Base-by-base conservation (phyloP, 2,329 filamentous ascomycete genomes). In the Alternaria hordeiaustralica region DNA sequence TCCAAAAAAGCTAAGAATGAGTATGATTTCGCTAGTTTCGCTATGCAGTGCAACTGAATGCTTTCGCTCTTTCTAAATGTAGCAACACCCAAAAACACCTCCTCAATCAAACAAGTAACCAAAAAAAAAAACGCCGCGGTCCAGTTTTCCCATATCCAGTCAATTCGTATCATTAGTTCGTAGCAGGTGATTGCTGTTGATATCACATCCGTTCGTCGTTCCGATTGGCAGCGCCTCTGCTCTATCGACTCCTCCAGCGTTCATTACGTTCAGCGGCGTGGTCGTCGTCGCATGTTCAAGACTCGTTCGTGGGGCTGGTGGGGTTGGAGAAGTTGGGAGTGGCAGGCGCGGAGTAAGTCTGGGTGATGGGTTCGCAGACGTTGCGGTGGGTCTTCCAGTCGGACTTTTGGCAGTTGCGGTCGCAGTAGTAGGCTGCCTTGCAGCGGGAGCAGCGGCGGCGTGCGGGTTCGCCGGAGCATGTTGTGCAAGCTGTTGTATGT, bases 331-430 rank as follows among this genome's bases (percentile, higher is more conserved):
- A 70, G 45, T 74, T 73, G 12, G 74, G 73, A 18, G 72, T 77
- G 6, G 61, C 69, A 13, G 73, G 69, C 2, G 68, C 67, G 30
- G 73, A 75, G 57, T 67, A 72, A 20, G 66, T 54, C 70, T 63
- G 72, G 28, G 63, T 63, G 23, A 59, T 64, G 45, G 73, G 71
- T 55, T 74, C 74, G 73, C 84, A 87, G 9, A 71, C 64, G 61
- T 80, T 81, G 68, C 84, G 84, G 73, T 88, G 85, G 3, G 61
- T 55, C 66, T 84, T 84, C 84, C 83, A 88, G 70, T 87, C 80
- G 2, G 74, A 70, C 65, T 83, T 85, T 71, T 87, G 83, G 75
- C 86, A 88, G 36, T 83, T 80, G 23, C 78, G 78, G 45, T 83
- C 84, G 79, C 86, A 88, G 75, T 88, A 88, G 25, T 67, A 75